Percentiles rank a stretch among this genome's conserved stretches.
Conservation (phyloP, 148 eudicot genomes). For the Persicaria maculosa region DNA sequence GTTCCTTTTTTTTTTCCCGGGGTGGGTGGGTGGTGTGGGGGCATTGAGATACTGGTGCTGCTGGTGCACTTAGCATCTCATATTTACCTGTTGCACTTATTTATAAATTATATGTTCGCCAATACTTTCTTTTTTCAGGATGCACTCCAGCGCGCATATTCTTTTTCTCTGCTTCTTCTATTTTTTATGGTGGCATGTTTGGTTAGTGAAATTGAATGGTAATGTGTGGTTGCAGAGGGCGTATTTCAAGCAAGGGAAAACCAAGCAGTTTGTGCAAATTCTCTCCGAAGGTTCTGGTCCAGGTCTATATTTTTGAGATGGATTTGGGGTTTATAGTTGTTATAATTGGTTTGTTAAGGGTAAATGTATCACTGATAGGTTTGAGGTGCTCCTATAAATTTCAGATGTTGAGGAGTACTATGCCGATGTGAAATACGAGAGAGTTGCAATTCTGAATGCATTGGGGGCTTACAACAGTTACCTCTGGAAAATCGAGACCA, state of each 20-base stretch:
- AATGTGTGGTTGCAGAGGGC: conserved; percentile 58
- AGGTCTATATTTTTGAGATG: conserved; percentile 30
- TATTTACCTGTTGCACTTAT: not conserved
- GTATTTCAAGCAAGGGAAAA: conserved; percentile 93
- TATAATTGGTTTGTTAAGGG: not conserved
- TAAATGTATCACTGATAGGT: not conserved
- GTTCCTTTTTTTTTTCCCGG: not conserved
- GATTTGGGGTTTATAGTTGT: not conserved
- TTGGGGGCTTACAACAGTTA: conserved; percentile 83
- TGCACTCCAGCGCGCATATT: conserved; percentile 70
- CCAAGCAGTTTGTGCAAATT: conserved; percentile 78
- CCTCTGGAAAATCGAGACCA: conserved; percentile 82
- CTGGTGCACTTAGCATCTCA: not conserved
- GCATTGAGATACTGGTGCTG: not conserved
- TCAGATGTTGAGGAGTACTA: conserved; percentile 92
- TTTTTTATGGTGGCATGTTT: not conserved
- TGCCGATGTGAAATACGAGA: conserved; percentile 85
- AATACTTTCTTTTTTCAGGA: conserved; percentile 36
- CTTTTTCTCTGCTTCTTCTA: too few species aligned
- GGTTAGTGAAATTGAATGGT: not conserved
- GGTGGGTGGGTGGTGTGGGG: not conserved
- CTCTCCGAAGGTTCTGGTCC: conserved; percentile 92
- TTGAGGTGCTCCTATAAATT: conserved; percentile 12
- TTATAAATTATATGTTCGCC: not conserved
- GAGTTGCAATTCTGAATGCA: conserved; percentile 94